phyloP scores from a whole-genome alignment of 306 rosid species.

The Lathyrus aphaca region DNA sequence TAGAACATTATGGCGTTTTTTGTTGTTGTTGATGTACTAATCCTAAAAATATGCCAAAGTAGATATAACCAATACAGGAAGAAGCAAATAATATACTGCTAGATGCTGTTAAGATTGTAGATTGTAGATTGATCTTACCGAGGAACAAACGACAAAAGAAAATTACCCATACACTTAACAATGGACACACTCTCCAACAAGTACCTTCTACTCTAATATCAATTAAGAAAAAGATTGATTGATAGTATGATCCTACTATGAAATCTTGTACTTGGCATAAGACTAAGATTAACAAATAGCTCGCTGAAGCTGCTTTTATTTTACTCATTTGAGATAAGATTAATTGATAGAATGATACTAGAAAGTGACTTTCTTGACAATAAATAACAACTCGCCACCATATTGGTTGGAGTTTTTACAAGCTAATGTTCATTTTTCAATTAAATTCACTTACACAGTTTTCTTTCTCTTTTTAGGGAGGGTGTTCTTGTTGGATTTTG shows the following conservation, averaged over 20 bases:
- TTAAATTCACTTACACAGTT: too few species aligned
- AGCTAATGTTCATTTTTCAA: too few species aligned
- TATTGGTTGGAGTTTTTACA: too few species aligned
- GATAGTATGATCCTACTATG: not conserved
- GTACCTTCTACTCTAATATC: not conserved
- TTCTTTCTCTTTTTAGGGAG: not conserved
- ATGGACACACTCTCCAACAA: not conserved
- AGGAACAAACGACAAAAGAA: conserved; percentile 8
- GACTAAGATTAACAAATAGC: not conserved
- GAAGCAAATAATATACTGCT: not conserved
- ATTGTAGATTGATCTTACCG: conserved; percentile 13
- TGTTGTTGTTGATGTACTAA: too few species aligned
- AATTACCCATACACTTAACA: not conserved
- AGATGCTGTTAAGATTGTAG: conserved; percentile 6
- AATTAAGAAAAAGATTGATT: not conserved
- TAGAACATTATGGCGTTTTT: too few species aligned
- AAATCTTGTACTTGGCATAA: conserved; percentile 8
- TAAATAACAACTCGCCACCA: too few species aligned
- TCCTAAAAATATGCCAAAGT: too few species aligned
- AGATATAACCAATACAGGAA: not conserved
- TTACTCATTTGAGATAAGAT: conserved; percentile 5
- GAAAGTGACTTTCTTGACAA: not conserved
- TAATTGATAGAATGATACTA: conserved; percentile 14
- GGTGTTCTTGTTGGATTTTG: not conserved
- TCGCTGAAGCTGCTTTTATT: conserved; percentile 13